Evolutionary conservation across 176 grass and related monocot species (phyloP).

Genomic region (Oryza nivara): DNA sequence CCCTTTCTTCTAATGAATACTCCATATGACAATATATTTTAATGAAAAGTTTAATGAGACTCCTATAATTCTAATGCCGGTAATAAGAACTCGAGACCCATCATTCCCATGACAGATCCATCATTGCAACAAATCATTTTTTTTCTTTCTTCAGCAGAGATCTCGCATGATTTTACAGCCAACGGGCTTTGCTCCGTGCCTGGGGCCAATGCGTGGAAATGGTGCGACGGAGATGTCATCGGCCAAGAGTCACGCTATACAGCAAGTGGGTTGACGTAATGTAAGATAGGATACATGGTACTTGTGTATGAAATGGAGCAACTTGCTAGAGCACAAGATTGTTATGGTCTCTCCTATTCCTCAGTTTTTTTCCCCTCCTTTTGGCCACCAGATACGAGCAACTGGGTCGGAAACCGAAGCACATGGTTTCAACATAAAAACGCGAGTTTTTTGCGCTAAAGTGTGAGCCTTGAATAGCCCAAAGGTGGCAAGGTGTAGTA

Average conservation of each 20-base stretch:
- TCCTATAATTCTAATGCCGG: no score
- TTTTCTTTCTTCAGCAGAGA: no score
- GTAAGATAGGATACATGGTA: neutral
- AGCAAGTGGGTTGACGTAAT: neutral
- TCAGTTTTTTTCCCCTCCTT: neutral
- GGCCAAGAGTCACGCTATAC: neutral
- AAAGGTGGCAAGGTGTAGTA: conserved; percentile 4
- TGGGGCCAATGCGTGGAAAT: neutral
- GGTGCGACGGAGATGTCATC: conserved; percentile 1
- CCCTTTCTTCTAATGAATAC: no score
- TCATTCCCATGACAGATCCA: no score
- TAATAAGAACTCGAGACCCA: no score
- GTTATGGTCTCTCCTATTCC: neutral
- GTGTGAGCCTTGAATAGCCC: neutral
- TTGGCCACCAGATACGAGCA: neutral
- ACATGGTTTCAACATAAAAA: conserved; percentile 10
- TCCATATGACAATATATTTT: no score
- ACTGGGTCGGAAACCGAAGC: neutral
- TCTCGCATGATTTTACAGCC: no score
- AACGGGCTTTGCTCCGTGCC: no score
- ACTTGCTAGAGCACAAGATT: neutral
- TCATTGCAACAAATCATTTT: no score
- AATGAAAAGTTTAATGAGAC: no score
- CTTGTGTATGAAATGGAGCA: neutral
- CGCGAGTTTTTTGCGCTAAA: neutral